Evolutionary conservation across 1,284 basidiomycete species (phyloP), one percentile per base, ranked within the genome.

Genomic region (Ganoderma lucidum): DNA sequence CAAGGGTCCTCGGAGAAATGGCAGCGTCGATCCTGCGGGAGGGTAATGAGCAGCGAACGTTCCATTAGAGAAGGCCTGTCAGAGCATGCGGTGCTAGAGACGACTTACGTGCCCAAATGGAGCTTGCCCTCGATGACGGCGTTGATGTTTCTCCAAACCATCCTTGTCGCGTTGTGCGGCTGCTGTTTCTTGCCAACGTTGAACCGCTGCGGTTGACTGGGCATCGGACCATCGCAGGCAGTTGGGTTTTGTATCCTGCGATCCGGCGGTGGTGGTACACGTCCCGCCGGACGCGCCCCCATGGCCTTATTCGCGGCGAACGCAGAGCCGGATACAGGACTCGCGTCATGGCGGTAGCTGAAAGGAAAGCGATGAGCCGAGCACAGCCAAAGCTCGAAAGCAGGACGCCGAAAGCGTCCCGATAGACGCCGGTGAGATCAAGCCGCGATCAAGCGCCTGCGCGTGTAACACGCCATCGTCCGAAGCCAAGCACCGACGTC

Each of bases 111-210:
- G 82, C 92, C 92, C 78, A 94, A 81, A 82, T 85, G 93, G 80
- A 93, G 85, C 78, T 83, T 87, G 75, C 85, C 85, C 64, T 89
- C 86, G 78, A 93, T 89, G 80, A 94, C 83, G 60, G 88, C 81
- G 79, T 91, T 87, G 80, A 93, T 86, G 82, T 92, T 93, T 79
- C 85, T 92, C 90, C 92, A 93, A 78, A 80, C 83, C 83, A 86
- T 87, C 79, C 68, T 73, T 70, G 32, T 62, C 35, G 61, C 58
- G 67, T 37, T 55, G 62, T 69, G 65, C 70, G 65, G 71, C 66
- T 68, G 73, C 66, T 68, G 73, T 65, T 74, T 70, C 69, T 30
- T 64, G 70, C 62, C 69, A 42, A 63, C 66, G 23, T 23, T 23
- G 70, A 71, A 64, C 58, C 39, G 63, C 63, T 48, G 62, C 70